phyloP scores from a whole-genome alignment of 306 rosid genomes.

The Ammopiptanthus mongolicus region DNA sequence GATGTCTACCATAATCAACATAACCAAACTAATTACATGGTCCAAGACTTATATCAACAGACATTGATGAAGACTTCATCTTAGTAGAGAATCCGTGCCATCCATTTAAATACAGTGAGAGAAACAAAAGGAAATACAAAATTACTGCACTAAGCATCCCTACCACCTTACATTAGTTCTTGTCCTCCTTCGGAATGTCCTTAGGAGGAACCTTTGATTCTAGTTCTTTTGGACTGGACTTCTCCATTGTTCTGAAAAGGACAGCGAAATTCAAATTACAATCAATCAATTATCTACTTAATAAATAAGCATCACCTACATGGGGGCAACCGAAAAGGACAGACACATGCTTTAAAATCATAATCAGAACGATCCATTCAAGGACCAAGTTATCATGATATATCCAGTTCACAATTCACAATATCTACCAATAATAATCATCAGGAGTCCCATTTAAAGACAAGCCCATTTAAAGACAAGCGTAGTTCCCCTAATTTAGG shows the following conservation, averaged over 20 bases:
- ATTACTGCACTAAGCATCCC: not conserved
- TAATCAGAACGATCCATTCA: not conserved
- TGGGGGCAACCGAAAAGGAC: not conserved
- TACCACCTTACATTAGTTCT: slow-evolving; percentile 24
- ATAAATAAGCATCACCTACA: not conserved
- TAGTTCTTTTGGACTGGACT: slow-evolving; percentile 31
- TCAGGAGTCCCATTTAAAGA: not conserved
- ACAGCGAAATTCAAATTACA: slow-evolving; percentile 6
- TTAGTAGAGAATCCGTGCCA: not conserved
- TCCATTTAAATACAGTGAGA: not conserved
- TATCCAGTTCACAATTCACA: not conserved
- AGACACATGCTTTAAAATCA: not conserved
- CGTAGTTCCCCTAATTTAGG: too few species aligned
- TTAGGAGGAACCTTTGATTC: slow-evolving; percentile 41
- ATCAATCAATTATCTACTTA: not conserved
- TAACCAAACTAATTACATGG: too few species aligned
- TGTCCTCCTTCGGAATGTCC: slow-evolving; percentile 38
- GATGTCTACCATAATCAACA: too few species aligned
- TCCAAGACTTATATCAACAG: slow-evolving; percentile 10
- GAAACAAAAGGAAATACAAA: not conserved
- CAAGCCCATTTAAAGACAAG: too few species aligned
- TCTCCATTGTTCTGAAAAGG: slow-evolving; percentile 33
- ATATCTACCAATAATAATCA: not conserved
- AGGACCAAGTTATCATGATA: not conserved
- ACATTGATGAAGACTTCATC: not conserved